These are phyloP conservation scores for Dryas octopetala DNA, from an alignment of 306 rosid genomes.

Conservation along the genomic window DNA sequence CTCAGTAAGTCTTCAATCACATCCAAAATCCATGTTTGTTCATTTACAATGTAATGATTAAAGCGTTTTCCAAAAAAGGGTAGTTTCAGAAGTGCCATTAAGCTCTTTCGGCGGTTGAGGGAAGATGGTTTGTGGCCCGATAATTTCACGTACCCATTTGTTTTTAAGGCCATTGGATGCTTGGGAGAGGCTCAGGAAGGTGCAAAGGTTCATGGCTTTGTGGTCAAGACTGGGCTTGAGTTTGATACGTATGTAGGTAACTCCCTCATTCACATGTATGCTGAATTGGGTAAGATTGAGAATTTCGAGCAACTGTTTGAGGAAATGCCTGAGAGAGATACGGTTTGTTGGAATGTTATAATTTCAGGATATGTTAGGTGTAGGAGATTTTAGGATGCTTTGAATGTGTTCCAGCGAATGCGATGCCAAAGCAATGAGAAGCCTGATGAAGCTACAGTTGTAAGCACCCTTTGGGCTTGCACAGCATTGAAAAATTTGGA, in stretches of 20 bases:
- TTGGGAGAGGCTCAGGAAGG: conserved; percentile 44
- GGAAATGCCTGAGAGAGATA: conserved; percentile 53
- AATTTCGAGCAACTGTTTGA: conserved; percentile 40
- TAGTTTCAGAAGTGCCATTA: conserved; percentile 38
- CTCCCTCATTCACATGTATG: conserved; percentile 69
- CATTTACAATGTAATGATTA: conserved; percentile 55
- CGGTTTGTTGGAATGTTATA: conserved; percentile 67
- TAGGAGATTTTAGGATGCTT: conserved; percentile 50
- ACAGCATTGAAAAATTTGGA: conserved; percentile 45
- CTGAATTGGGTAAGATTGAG: conserved; percentile 42
- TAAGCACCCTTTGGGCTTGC: conserved; percentile 67
- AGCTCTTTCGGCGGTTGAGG: conserved; percentile 48
- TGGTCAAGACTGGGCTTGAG: conserved; percentile 49
- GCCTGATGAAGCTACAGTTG: conserved; percentile 60
- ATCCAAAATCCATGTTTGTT: conserved; percentile 48
- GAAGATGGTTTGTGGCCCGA: conserved; percentile 52
- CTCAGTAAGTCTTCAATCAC: conserved; percentile 42
- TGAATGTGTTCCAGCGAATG: conserved; percentile 45
- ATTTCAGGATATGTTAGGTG: conserved; percentile 62
- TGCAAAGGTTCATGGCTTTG: conserved; percentile 60
- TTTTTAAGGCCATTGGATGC: conserved; percentile 58
- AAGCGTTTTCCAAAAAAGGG: conserved; percentile 39
- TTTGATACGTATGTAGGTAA: conserved; percentile 68
- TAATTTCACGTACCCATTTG: conserved; percentile 74
- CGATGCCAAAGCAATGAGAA: conserved; percentile 40